Evolutionary conservation across 2,329 filamentous ascomycete genomes (phyloP).

Genomic region (Clonostachys byssicola): DNA sequence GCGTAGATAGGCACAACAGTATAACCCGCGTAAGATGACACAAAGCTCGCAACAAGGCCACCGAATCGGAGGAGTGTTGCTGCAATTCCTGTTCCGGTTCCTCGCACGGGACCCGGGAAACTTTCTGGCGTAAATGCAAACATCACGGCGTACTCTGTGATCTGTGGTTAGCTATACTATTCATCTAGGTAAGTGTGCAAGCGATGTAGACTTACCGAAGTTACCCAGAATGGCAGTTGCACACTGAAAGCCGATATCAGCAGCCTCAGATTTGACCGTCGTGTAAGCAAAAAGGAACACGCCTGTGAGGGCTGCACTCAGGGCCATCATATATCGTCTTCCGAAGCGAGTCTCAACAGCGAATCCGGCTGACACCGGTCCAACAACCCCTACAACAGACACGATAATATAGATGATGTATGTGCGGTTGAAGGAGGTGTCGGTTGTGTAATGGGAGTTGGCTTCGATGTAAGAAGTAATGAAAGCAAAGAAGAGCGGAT

Average conservation of each 20-base stretch:
- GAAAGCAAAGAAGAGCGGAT: conserved; percentile 41
- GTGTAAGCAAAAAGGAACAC: conserved; percentile 39
- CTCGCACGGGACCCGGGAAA: conserved; percentile 47
- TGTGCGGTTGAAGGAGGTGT: conserved; percentile 18
- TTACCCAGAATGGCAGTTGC: conserved; percentile 32
- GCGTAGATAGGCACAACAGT: conserved; percentile 37
- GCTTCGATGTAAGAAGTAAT: conserved; percentile 39
- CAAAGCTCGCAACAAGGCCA: conserved; percentile 32
- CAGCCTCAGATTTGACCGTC: conserved; percentile 19
- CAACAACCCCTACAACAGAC: conserved; percentile 29
- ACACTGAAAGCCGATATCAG: conserved; percentile 27
- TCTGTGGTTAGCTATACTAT: too few species aligned
- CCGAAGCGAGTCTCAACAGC: conserved; percentile 33
- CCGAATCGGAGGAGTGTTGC: conserved; percentile 29
- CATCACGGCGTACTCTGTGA: conserved; percentile 12
- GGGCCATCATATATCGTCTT: conserved; percentile 36
- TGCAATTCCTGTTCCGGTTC: conserved; percentile 43
- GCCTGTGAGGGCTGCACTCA: conserved; percentile 31
- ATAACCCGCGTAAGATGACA: conserved; percentile 35
- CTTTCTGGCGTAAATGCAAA: conserved; percentile 46
- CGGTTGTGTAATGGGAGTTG: conserved; percentile 19
- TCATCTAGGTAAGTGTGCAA: background rate
- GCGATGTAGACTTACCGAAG: conserved; percentile 15
- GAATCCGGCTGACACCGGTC: conserved; percentile 32
- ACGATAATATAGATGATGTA: conserved; percentile 28